Conservation (phyloP, 176 grass and related monocot genomes). For the Chrysopogon serrulatus region DNA sequence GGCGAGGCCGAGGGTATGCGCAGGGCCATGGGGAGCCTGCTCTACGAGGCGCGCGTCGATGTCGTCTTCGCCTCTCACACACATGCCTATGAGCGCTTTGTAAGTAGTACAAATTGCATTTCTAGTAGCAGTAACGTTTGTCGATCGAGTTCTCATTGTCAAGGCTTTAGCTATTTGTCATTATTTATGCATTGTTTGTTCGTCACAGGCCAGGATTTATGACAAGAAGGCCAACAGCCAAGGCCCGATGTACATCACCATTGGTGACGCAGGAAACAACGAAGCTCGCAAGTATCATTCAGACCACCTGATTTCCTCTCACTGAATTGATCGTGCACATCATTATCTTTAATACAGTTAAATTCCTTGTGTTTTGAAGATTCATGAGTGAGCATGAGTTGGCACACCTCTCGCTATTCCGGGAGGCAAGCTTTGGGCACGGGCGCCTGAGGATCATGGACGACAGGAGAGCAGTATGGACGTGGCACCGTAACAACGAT, state of each 20-base stretch:
- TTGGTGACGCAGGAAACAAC: conserved; percentile 66
- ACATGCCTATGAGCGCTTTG: conserved; percentile 69
- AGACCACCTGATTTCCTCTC: neutral
- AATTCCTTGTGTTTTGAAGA: neutral
- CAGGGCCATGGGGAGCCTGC: conserved; percentile 43
- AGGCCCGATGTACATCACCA: conserved; percentile 69
- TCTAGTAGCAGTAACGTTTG: neutral
- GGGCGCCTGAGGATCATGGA: neutral
- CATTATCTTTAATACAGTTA: too few relatives aligned
- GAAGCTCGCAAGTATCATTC: conserved; percentile 43
- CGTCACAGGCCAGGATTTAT: conserved; percentile 41
- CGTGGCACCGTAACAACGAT: neutral
- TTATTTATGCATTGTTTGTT: neutral
- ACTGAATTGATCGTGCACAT: too few relatives aligned
- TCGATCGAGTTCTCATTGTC: too few relatives aligned
- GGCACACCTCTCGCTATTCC: neutral
- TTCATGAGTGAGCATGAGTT: neutral
- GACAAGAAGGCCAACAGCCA: conserved; percentile 31
- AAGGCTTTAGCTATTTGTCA: too few relatives aligned
- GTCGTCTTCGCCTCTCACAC: conserved; percentile 51
- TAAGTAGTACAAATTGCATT: neutral
- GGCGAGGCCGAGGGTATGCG: conserved; percentile 51
- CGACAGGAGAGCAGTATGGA: neutral
- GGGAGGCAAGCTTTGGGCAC: neutral
- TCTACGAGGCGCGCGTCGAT: conserved; percentile 46